Conservation (phyloP, 2,329 filamentous ascomycete species). For the Fusarium sp. region DNA sequence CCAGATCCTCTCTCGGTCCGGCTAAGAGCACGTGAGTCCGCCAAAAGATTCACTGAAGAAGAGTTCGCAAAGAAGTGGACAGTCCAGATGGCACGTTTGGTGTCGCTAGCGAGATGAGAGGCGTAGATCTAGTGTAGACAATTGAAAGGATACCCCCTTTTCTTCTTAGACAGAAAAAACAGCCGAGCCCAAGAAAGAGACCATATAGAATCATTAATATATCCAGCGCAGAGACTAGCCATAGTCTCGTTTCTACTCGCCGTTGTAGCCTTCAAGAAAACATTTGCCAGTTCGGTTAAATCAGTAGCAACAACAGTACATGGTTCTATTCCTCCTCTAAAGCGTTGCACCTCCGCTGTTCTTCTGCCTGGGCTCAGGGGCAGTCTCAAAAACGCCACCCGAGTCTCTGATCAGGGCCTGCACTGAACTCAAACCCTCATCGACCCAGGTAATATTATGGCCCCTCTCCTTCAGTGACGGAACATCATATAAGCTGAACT, state of each 20-base stretch:
- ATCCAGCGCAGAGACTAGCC: not conserved
- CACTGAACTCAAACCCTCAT: conserved; percentile 72
- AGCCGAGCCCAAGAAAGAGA: conserved; percentile 19
- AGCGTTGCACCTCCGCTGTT: conserved; percentile 73
- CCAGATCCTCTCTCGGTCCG: conserved; percentile 81
- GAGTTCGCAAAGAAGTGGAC: conserved; percentile 87
- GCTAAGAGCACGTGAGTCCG: conserved; percentile 78
- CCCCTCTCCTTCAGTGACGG: conserved; percentile 70
- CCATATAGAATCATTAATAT: conserved; percentile 31
- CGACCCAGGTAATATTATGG: conserved; percentile 78
- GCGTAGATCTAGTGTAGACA: conserved; percentile 42
- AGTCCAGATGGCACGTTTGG: conserved; percentile 76
- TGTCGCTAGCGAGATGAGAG: conserved; percentile 57
- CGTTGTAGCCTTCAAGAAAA: not conserved
- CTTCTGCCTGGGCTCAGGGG: conserved; percentile 78
- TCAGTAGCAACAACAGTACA: not conserved
- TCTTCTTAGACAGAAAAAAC: conserved; percentile 3
- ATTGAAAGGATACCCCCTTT: conserved; percentile 54
- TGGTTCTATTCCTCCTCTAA: conserved; percentile 37
- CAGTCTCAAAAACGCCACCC: conserved; percentile 81
- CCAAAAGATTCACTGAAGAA: conserved; percentile 86
- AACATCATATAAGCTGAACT: conserved; percentile 73
- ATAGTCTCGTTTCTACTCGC: not conserved
- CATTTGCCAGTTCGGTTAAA: not conserved
- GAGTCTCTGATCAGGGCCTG: conserved; percentile 67